phyloP scores from a whole-genome alignment of 768 basidiomycete species.

The Boletus tylopilopsis region DNA sequence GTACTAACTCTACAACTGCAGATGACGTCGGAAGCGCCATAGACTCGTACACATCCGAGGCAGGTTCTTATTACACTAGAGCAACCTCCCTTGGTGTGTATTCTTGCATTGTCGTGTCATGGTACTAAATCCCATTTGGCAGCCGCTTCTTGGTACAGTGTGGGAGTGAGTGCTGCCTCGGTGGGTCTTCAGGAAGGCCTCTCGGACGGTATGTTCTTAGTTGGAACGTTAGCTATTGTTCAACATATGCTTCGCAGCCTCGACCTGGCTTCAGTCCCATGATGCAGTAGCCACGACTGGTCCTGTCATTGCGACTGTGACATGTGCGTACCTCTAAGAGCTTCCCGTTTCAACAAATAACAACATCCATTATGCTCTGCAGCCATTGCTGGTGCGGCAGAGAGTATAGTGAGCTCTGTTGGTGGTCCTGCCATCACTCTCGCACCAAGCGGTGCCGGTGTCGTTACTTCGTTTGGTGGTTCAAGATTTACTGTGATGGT shows the following conservation, averaged over 20 bases:
- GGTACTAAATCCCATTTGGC: not conserved
- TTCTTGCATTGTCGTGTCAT: not conserved
- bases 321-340: conserved; percentile 20
- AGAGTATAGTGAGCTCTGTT: conserved; percentile 53
- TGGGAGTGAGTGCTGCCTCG: conserved; percentile 17
- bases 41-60: conserved; percentile 36
- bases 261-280: conserved; percentile 16
- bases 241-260: conserved; percentile 10
- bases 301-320: conserved; percentile 16
- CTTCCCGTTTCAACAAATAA: not conserved
- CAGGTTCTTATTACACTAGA: conserved; percentile 29
- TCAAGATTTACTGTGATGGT: conserved; percentile 47
- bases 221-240: not conserved
- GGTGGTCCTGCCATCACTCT: conserved; percentile 62
- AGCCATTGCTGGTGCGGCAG: conserved; percentile 53
- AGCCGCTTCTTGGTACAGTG: conserved; percentile 18
- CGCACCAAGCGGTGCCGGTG: conserved; percentile 38
- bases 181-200: conserved; percentile 10
- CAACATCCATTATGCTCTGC: not conserved
- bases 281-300: not conserved
- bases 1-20: conserved; percentile 5
- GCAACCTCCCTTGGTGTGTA: conserved; percentile 25
- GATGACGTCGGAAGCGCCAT: conserved; percentile 37
- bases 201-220: conserved; percentile 13
- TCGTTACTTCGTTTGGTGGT: conserved; percentile 50